These are phyloP conservation scores for Pouteria campechiana DNA, from an alignment of 179 eudicot genomes.

Conservation along the genomic window DNA sequence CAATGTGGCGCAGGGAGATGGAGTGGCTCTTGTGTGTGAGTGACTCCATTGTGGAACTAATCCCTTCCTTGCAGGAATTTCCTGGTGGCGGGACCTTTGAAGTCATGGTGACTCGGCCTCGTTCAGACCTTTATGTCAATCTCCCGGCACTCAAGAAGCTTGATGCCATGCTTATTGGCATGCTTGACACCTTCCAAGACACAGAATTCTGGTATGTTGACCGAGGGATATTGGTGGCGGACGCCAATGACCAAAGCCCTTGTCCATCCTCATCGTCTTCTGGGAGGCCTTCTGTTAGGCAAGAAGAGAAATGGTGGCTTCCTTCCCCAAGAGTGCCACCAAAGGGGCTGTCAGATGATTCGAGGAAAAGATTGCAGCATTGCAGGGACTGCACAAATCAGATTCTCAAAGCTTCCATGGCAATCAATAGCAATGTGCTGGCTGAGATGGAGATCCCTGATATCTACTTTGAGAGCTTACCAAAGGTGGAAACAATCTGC, in stretches of 20 bases:
- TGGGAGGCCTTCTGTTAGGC: slow-evolving; percentile 76
- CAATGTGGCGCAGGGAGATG: slow-evolving; percentile 94
- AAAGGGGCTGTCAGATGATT: slow-evolving; percentile 64
- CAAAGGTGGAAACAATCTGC: too few relatives aligned
- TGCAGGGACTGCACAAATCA: slow-evolving; percentile 84
- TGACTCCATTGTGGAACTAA: slow-evolving; percentile 85
- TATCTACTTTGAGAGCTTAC: slow-evolving; percentile 74
- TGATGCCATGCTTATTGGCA: slow-evolving; percentile 66
- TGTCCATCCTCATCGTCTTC: slow-evolving; percentile 14
- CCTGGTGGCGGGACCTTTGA: slow-evolving; percentile 76
- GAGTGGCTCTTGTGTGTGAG: slow-evolving; percentile 82
- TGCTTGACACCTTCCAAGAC: slow-evolving; percentile 85
- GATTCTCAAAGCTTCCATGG: slow-evolving; percentile 92
- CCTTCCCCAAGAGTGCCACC: slow-evolving; percentile 79
- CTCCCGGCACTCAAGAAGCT: slow-evolving; percentile 91
- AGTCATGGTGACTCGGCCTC: slow-evolving; percentile 75
- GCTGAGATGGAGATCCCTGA: slow-evolving; percentile 91
- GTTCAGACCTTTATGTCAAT: slow-evolving; percentile 72
- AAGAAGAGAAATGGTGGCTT: slow-evolving; percentile 99
- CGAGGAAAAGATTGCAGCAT: slow-evolving; percentile 78
- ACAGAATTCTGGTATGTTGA: slow-evolving; percentile 80
- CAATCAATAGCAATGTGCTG: slow-evolving; percentile 76
- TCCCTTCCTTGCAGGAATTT: slow-evolving; percentile 68
- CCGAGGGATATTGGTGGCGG: slow-evolving; percentile 33
- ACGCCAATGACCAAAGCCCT: slow-evolving; percentile 25